Evolutionary conservation across 2,329 filamentous ascomycete genomes (phyloP).

Genomic region (Dactylellina drechsleri): DNA sequence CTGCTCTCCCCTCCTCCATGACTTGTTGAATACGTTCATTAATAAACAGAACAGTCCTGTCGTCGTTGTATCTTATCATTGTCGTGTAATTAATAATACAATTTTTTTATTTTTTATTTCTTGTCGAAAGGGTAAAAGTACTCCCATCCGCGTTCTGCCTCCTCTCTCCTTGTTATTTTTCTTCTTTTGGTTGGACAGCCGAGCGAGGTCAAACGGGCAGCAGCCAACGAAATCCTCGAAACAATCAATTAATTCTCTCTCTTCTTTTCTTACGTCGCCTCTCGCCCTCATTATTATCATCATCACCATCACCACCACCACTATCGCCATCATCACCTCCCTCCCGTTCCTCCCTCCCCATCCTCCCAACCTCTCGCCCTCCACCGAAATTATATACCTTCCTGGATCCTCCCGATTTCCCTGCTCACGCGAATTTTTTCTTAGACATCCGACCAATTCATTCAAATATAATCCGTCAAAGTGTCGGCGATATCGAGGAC

Average conservation of each 20-base stretch:
- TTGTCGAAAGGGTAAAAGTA: slow-evolving; percentile 20
- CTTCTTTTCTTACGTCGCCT: slow-evolving; percentile 15
- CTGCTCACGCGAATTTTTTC: not conserved
- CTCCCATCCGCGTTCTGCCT: slow-evolving; percentile 8
- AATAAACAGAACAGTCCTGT: not conserved
- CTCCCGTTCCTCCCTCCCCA: slow-evolving; percentile 23
- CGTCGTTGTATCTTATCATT: slow-evolving; percentile 25
- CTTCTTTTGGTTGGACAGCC: slow-evolving; percentile 15
- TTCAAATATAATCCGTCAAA: slow-evolving; percentile 34
- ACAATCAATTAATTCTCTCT: slow-evolving; percentile 46
- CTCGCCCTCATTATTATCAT: too few species aligned
- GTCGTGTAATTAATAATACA: slow-evolving; percentile 12
- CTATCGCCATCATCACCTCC: slow-evolving; percentile 29
- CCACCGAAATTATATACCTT: slow-evolving; percentile 33
- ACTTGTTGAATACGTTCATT: slow-evolving; percentile 21
- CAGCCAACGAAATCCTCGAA: slow-evolving; percentile 46
- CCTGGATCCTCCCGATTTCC: slow-evolving; percentile 1
- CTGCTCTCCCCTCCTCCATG: slow-evolving; percentile 14
- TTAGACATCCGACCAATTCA: not conserved
- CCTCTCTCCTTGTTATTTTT: slow-evolving; percentile 11
- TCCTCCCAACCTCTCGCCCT: slow-evolving; percentile 19
- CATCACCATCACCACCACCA: not conserved
- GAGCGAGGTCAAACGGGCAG: slow-evolving; percentile 47
- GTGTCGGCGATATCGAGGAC: slow-evolving; percentile 54
- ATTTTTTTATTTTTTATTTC: slow-evolving; percentile 11